Evolutionary conservation across 208 protist genomes (phyloP), one percentile per base, ranked within the genome.

Genomic region (Acanthamoeba healyi): DNA sequence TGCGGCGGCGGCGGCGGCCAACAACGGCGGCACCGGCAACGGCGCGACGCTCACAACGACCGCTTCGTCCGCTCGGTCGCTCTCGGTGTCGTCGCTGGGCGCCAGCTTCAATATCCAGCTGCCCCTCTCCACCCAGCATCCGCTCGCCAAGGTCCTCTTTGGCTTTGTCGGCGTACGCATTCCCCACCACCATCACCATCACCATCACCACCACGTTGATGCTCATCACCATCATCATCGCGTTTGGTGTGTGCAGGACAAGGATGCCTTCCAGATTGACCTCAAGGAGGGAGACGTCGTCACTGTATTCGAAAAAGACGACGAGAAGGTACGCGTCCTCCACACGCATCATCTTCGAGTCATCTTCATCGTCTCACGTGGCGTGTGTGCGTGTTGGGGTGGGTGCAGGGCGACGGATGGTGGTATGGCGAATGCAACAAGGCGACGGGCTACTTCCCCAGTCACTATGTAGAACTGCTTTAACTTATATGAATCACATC

Each of bases 381-480:
- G 19, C 32, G 9, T 17, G 14, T 26, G 22, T 15, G 15, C 3
- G 49, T 24, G 49, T 15, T 61, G 0, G 24, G 3, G 34, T 72
- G 65, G 14, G n/a, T 12, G 15, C 65, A 86, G 77, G 81, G 81
- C 49, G 81, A 88, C 19, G 86, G 86, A 5, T 92, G 86, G 56
- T 92, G 86, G 86, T 92, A 92, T 32, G 86, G 86, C 49, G 42
- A 65, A n/a, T 92, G 86, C 40, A 74, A 92, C 56, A 56, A 74
- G 36, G 5, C 24, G 22, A 54, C 46, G n/a, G 86, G 86, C 86
- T 92, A 77, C 86, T 92, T 92, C 61, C 86, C 56, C 36, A n/a
- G 36, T 26, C 38, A 67, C 86, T 92, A 36, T 74, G 86, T 92
- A 61, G 81, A 88, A 63, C 81, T 88, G 29, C 81, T 88, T 44